Evolutionary conservation across 108 stramenopile species (phyloP).

Genomic region (Cyclotella sp.): DNA sequence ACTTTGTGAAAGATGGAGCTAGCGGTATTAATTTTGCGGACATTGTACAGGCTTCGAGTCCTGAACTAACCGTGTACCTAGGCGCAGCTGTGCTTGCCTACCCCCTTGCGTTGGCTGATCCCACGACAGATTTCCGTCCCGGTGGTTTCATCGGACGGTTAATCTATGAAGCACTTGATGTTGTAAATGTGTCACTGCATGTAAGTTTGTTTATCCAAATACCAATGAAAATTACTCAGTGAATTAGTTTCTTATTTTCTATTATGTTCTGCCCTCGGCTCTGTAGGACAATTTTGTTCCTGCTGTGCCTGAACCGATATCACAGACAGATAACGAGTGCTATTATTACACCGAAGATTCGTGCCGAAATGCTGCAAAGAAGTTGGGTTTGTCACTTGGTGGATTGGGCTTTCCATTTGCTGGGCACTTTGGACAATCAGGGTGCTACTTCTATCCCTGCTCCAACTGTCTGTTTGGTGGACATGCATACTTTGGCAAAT

Average conservation of each 20-base stretch:
- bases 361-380: constrained; percentile 22
- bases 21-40: not conserved
- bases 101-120: constrained; percentile 26
- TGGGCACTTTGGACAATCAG: constrained; percentile 20
- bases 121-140: constrained; percentile 17
- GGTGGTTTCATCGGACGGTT: constrained; percentile 31
- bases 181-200: not conserved
- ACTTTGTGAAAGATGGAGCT: constrained; percentile 1
- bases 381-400: constrained; percentile 21
- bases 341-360: constrained; percentile 34
- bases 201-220: not conserved
- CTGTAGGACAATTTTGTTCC: not conserved
- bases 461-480: constrained; percentile 34
- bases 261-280: not conserved
- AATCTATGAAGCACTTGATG: constrained; percentile 7
- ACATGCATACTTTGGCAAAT: constrained; percentile 23
- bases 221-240: not conserved
- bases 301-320: not conserved
- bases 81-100: constrained; percentile 25
- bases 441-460: constrained; percentile 30
- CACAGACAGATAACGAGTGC: constrained; percentile 8
- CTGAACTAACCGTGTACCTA: constrained; percentile 26
- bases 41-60: constrained; percentile 13
- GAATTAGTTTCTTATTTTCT: not conserved
- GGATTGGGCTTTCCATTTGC: constrained; percentile 22